Conservation (phyloP, 1,139 yeast species). For the Tardiomyces depauwii region DNA sequence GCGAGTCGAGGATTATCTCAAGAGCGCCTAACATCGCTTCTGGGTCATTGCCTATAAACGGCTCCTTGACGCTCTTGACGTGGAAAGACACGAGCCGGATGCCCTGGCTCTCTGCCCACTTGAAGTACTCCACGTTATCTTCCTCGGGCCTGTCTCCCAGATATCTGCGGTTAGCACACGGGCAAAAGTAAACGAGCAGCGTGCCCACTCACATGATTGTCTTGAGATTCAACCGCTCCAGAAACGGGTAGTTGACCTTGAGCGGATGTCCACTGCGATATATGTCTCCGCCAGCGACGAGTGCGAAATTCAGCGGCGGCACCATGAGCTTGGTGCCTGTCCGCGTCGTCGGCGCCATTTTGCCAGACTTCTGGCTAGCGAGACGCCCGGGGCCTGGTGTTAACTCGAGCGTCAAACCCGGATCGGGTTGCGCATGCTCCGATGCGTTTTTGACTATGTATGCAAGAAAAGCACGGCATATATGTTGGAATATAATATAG, state of each 20-base stretch:
- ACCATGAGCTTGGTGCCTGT: conserved; percentile 17
- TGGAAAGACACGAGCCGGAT: conserved; percentile 51
- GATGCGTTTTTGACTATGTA: too few relatives aligned
- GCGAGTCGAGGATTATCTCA: conserved; percentile 49
- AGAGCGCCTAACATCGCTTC: conserved; percentile 51
- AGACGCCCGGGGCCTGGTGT: too few relatives aligned
- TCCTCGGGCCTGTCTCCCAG: conserved; percentile 57
- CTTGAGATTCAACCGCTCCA: conserved; percentile 55
- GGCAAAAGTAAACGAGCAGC: conserved; percentile 27
- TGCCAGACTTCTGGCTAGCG: not conserved
- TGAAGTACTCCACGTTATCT: conserved; percentile 48
- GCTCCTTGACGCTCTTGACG: conserved; percentile 67
- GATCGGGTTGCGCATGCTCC: too few relatives aligned
- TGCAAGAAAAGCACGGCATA: too few relatives aligned
- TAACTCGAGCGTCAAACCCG: too few relatives aligned
- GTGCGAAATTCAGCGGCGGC: conserved; percentile 85
- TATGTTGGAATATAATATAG: too few relatives aligned
- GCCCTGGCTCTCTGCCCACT: conserved; percentile 47
- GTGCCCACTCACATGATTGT: conserved; percentile 46
- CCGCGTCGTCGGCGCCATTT: not conserved
- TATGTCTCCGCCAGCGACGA: conserved; percentile 67
- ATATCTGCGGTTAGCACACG: conserved; percentile 9
- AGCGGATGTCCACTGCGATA: conserved; percentile 93
- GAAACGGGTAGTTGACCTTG: conserved; percentile 68
- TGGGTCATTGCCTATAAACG: conserved; percentile 50